Evolutionary conservation across 176 grass and related monocot species (phyloP).

Genomic region (Zizania latifolia): DNA sequence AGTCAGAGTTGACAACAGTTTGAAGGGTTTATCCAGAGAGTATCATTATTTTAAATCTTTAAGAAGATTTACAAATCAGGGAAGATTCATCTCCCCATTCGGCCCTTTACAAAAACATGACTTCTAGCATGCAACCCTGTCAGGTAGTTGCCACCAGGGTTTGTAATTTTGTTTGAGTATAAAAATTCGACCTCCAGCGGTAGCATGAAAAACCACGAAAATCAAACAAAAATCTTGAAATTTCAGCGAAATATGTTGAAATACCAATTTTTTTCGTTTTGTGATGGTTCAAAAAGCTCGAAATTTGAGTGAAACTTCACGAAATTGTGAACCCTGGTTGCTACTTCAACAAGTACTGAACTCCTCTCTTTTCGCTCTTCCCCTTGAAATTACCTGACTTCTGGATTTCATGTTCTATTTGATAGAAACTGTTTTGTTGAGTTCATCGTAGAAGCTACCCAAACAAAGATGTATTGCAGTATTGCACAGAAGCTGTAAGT

Average conservation of each 20-base stretch:
- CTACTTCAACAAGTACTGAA: too few relatives aligned
- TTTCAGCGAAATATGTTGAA: too few relatives aligned
- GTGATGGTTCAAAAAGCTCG: too few relatives aligned
- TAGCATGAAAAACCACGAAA: too few relatives aligned
- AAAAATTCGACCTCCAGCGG: too few relatives aligned
- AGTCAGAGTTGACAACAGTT: background rate
- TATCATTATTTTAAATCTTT: constrained; percentile 13
- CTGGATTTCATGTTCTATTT: background rate
- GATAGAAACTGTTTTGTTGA: background rate
- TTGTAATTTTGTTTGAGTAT: too few relatives aligned
- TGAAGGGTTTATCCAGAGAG: constrained; percentile 1
- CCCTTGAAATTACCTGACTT: background rate
- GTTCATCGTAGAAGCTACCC: background rate
- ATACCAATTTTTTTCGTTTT: too few relatives aligned
- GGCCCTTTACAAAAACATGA: background rate
- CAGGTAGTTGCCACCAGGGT: too few relatives aligned
- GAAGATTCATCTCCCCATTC: background rate
- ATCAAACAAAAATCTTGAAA: too few relatives aligned
- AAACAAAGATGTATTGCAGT: background rate
- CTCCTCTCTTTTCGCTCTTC: background rate
- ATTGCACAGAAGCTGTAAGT: background rate
- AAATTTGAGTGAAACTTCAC: too few relatives aligned
- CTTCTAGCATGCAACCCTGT: background rate
- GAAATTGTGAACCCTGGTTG: too few relatives aligned
- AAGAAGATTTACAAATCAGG: background rate